Evolutionary conservation across 2,329 filamentous ascomycete genomes (phyloP), one percentile per base, ranked within the genome.

Genomic region (Trichoderma atrobrunneum): DNA sequence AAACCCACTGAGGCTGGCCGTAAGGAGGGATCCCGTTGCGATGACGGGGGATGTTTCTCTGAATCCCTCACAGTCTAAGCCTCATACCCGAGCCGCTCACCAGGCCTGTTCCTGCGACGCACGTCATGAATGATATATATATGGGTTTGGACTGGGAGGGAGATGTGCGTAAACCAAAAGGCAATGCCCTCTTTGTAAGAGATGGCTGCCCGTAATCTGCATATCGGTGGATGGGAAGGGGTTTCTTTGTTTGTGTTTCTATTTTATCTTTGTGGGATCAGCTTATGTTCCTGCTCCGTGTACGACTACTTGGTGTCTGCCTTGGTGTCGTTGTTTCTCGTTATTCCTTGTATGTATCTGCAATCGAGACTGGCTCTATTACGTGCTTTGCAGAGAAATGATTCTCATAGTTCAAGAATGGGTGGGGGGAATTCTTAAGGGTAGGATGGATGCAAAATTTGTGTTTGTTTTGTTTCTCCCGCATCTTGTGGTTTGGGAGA

Each of bases 281-380:
- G 39, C 2, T 11, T 5, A 11, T 16, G 7, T 30, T 54, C 57
- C 57, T 54, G 24, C 36, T 1, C 39, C 21, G 30, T 70, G 57
- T 70, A 70, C 39, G 57, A 70, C 39, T 70, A 70, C 66, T 57
- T 60, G 16, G 21, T 67, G 32, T 54, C 28, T 48, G 56, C 39
- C 43, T 36, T 18, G 28, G 30, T 21, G 30, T 60, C 39, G 39
- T 36, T 64, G 30, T 21, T 56, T 56, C 30, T 24, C 14, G 10
- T 61, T 54, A 30, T 61, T 69, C 26, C 7, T 36, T 69, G 39
- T 70, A 70, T 48, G 67, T 62, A 70, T 62, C 67, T 62, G 67
- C 57, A 61, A 70, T 70, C 39, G 59, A 72, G 67, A 70, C 57
- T 62, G 67, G 67, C 57, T 57, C 39, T 60, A 57, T 62, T 34